Percentiles rank a stretch among this genome's conserved stretches.
These are phyloP conservation scores for Apiotrichum gracile DNA, from an alignment of 1,284 basidiomycete species.

Conservation along the genomic window DNA sequence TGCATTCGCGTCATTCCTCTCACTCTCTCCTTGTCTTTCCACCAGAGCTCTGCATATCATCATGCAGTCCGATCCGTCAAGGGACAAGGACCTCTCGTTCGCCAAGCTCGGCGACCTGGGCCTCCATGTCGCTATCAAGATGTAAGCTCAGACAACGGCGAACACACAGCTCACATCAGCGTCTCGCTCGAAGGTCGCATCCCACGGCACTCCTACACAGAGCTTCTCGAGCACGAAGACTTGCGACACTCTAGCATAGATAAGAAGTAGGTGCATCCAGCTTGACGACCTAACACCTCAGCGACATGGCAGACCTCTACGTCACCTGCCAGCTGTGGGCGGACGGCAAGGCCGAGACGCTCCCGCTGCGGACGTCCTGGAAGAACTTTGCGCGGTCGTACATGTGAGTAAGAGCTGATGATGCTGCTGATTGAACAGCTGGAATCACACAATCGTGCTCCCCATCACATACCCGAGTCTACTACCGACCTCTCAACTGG, in stretches of 20 bases:
- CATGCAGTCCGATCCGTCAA: conserved; percentile 32
- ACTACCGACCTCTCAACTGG: conserved; percentile 77
- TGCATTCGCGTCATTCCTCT: too few relatives aligned
- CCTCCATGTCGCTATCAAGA: conserved; percentile 75
- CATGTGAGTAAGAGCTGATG: conserved; percentile 51
- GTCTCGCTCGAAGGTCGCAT: conserved; percentile 78
- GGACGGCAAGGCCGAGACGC: conserved; percentile 86
- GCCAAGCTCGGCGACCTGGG: conserved; percentile 81
- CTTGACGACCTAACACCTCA: conserved; percentile 36
- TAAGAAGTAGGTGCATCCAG: conserved; percentile 57
- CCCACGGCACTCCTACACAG: conserved; percentile 60
- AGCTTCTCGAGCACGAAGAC: conserved; percentile 70
- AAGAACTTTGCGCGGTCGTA: conserved; percentile 82
- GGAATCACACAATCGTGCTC: conserved; percentile 90
- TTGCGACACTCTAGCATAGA: conserved; percentile 72
- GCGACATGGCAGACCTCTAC: conserved; percentile 80
- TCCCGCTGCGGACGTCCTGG: conserved; percentile 84
- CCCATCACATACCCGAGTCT: conserved; percentile 89
- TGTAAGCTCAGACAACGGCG: conserved; percentile 53
- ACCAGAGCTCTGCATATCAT: not conserved
- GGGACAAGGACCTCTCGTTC: conserved; percentile 70
- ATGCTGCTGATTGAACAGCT: conserved; percentile 52
- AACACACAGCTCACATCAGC: conserved; percentile 48
- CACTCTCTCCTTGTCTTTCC: too few relatives aligned
- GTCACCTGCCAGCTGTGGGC: conserved; percentile 85